phyloP scores from a whole-genome alignment of 441 rosid species.

The Eugenia klotzschiana region DNA sequence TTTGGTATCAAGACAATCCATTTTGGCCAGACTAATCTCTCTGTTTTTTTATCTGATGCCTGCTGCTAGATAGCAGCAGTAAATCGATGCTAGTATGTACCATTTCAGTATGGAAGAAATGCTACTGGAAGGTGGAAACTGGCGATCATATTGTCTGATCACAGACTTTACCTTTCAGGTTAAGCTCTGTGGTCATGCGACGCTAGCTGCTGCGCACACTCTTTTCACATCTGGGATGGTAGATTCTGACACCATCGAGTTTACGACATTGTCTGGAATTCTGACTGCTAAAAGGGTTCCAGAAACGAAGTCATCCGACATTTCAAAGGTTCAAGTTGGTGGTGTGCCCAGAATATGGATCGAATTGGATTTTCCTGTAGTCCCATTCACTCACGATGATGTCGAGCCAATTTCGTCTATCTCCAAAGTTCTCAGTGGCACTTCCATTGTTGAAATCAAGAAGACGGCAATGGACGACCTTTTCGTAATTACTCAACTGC shows the following conservation, averaged over 20 bases:
- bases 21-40: neutral
- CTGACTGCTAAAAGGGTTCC: conserved; percentile 43
- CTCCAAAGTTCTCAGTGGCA: conserved; percentile 36
- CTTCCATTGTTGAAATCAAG: conserved; percentile 35
- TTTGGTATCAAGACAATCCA: neutral
- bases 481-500: conserved; percentile 21
- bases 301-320: neutral
- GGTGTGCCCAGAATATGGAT: conserved; percentile 19
- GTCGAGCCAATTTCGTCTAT: conserved; percentile 16
- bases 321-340: conserved; percentile 5
- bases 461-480: conserved; percentile 27
- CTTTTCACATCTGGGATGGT: conserved; percentile 45
- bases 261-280: conserved; percentile 54
- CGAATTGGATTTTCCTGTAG: conserved; percentile 46
- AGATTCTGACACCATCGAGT: conserved; percentile 42
- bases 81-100: neutral
- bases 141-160: neutral
- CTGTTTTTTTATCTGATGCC: neutral
- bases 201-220: conserved; percentile 61
- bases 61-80: neutral
- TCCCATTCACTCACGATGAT: conserved; percentile 17
- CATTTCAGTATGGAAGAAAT: neutral
- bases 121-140: neutral
- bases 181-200: conserved; percentile 69
- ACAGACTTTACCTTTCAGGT: conserved; percentile 19